Percentiles rank a stretch among this genome's conserved stretches.
Evolutionary conservation across 768 basidiomycete species (phyloP).

Genomic region (Amanita thiersii): DNA sequence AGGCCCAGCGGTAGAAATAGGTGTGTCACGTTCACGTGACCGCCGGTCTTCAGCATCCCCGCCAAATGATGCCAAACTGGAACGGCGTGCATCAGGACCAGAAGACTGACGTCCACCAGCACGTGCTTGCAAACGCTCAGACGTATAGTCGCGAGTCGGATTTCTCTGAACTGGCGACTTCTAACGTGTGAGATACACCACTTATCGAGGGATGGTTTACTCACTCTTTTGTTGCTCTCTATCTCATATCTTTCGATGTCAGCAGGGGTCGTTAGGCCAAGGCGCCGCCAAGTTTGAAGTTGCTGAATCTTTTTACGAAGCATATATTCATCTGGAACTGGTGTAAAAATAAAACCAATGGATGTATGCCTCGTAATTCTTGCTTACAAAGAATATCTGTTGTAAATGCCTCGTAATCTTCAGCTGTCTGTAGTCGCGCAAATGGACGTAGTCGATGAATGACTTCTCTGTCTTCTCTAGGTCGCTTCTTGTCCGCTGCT

Average conservation of each 20-base stretch:
- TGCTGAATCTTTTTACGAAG: slow-evolving; percentile 87
- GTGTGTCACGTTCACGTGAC: slow-evolving; percentile 51
- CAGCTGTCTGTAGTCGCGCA: slow-evolving; percentile 80
- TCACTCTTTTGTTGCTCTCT: slow-evolving; percentile 66
- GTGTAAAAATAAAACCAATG: background rate
- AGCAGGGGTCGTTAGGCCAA: slow-evolving; percentile 76
- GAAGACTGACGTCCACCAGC: slow-evolving; percentile 43
- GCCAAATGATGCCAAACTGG: slow-evolving; percentile 26
- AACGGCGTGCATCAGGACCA: slow-evolving; percentile 45
- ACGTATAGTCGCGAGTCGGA: slow-evolving; percentile 43
- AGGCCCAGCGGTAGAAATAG: slow-evolving; percentile 25
- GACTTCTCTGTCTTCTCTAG: slow-evolving; percentile 88
- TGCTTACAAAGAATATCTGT: slow-evolving; percentile 84
- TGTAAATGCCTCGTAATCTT: slow-evolving; percentile 84
- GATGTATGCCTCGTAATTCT: too few relatives aligned
- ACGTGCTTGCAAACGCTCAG: slow-evolving; percentile 47
- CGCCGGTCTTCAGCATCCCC: slow-evolving; percentile 44
- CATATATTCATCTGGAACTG: slow-evolving; percentile 67
- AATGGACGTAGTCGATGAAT: slow-evolving; percentile 86
- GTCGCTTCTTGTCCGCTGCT: slow-evolving; percentile 85
- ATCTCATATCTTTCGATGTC: slow-evolving; percentile 88
- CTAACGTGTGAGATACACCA: slow-evolving; percentile 5
- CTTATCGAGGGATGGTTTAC: slow-evolving; percentile 18
- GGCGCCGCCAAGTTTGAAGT: slow-evolving; percentile 81
- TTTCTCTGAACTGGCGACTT: slow-evolving; percentile 56